phyloP scores from a whole-genome alignment of 2,329 filamentous ascomycete species.

The Alternaria conjuncta region DNA sequence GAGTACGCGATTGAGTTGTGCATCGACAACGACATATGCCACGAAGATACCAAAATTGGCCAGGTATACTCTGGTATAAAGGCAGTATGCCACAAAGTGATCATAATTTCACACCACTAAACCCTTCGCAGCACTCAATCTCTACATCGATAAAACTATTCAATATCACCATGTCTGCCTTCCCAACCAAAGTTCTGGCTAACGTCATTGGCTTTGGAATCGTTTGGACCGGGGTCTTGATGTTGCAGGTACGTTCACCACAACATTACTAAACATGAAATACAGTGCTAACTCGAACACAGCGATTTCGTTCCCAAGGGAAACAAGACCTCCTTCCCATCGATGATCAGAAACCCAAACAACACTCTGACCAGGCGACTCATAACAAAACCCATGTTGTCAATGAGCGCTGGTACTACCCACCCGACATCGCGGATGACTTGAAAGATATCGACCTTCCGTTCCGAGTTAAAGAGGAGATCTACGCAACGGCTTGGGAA shows the following conservation, averaged over 20 bases:
- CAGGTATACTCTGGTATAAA: neutral
- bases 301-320: neutral
- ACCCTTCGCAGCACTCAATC: neutral
- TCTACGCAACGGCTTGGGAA: conserved; percentile 29
- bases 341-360: neutral
- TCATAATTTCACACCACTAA: neutral
- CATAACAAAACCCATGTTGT: neutral
- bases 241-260: neutral
- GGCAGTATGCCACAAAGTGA: neutral
- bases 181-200: neutral
- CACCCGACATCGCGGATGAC: conserved; percentile 4
- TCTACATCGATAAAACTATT: accelerated
- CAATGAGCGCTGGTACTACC: conserved; percentile 9
- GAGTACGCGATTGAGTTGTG: neutral
- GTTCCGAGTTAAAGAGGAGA: conserved; percentile 6
- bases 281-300: neutral
- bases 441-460: conserved; percentile 4
- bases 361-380: neutral
- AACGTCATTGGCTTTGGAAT: neutral
- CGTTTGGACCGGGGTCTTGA: neutral
- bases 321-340: neutral
- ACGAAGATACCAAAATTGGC: neutral
- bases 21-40: neutral
- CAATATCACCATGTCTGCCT: neutral
- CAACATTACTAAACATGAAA: neutral